Percentiles rank a stretch among this genome's conserved stretches.
Evolutionary conservation across 164 flowering plant genomes (phyloP).

Genomic region (Vitis rupestris): DNA sequence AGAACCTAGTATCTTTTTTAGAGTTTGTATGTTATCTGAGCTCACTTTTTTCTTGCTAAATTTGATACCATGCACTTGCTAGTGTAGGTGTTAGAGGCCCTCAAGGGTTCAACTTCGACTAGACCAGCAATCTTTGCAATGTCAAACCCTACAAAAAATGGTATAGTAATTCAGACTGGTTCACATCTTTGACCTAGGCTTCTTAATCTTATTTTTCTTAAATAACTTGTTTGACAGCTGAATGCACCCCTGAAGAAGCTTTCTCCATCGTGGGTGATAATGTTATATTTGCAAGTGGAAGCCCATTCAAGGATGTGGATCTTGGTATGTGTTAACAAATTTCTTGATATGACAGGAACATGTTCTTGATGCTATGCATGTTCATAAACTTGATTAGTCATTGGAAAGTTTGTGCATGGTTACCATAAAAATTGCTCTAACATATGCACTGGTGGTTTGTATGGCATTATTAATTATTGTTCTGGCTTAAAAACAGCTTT

Average conservation of each 20-base stretch:
- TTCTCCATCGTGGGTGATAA: conserved; percentile 83
- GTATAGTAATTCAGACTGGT: conserved; percentile 28
- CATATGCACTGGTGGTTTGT: too few relatives aligned
- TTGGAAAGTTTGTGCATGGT: too few relatives aligned
- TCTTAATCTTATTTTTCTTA: neutral
- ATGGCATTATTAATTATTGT: too few relatives aligned
- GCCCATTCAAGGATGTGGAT: conserved; percentile 84
- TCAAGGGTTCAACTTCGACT: conserved; percentile 88
- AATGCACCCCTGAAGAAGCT: conserved; percentile 97
- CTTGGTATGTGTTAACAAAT: conserved; percentile 53
- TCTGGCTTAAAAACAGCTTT: too few relatives aligned
- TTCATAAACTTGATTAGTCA: too few relatives aligned
- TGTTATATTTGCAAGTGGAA: conserved; percentile 93
- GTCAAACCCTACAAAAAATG: conserved; percentile 98
- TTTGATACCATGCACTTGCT: conserved; percentile 2
- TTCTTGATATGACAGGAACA: neutral
- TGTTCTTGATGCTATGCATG: too few relatives aligned
- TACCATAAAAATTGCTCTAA: too few relatives aligned
- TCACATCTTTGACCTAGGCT: neutral
- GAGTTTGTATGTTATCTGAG: neutral
- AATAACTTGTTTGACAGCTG: conserved; percentile 48
- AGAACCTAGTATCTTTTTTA: neutral
- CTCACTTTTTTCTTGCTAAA: neutral
- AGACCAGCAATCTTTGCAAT: conserved; percentile 98
- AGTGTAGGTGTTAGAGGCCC: conserved; percentile 82